Evolutionary conservation across 345 rosid species (phyloP), one percentile per base, ranked within the genome.

Genomic region (Brassica nigra): DNA sequence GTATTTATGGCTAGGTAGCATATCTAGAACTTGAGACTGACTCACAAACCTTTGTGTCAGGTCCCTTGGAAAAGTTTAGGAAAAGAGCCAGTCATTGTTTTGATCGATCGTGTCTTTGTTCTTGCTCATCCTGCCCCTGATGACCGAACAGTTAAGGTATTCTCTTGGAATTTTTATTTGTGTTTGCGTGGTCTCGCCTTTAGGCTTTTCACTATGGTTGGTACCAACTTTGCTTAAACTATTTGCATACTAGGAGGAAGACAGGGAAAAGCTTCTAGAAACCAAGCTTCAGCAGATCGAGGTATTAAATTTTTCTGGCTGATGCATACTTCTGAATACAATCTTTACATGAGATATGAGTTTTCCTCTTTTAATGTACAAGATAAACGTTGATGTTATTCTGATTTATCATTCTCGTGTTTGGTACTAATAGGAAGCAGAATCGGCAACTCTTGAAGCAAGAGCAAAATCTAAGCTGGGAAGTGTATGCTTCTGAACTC

Each of bases 61-160:
- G 99, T 95, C 84, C 99, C 98, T 4, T 95, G 99, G 99, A 93
- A 95, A 86, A 88, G 99, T 81, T 81, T 95, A 68, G 99, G 98
- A 54, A 93, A 93, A 84, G 98, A 95, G 84, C 96, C 99, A 20
- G 99, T 95, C 14, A 88, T 95, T 83, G 97, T 93, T 86, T 89
- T 91, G 69, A 82, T 93, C 66, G 99, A 95, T 72, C 96, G 98
- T 74, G 93, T 95, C 57, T 95, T 95, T 72, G 74, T 95, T 85
- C 94, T 95, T 76, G 97, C 97, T 70, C 85, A 88, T 71, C 96
- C 98, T 73, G 90, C 87, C 73, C 82, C 88, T 52, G 86, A 90
- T 87, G 89, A 84, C 57, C 83, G 68, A 71, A 84, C 90, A 57
- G 85, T 87, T 66, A 89, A 86, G 90, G 98, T 92, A 66, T 78